Evolutionary conservation across 2,329 filamentous ascomycete species (phyloP), one percentile per base, ranked within the genome.

Genomic region (Thelonectria discophora): DNA sequence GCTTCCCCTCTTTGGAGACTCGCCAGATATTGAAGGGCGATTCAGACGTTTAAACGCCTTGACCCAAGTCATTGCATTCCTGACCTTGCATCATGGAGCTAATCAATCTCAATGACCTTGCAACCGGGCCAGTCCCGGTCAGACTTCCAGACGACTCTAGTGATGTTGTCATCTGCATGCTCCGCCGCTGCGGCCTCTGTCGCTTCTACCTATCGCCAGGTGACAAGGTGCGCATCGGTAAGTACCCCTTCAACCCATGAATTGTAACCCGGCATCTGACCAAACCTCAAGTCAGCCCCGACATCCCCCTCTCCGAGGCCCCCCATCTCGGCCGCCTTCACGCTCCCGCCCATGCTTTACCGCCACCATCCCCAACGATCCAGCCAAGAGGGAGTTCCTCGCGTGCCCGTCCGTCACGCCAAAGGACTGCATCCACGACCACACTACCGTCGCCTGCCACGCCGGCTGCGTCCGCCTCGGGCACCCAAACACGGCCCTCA

Each of bases 171-270:
- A 20, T 43, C 45, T 55, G 53, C 21, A 43, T 55, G 2, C 18
- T 32, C 43, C 53, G 43, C 18, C 53, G 53, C 24, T 55, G 53
- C 45, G 53, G 53, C 6, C 45, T 55, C 20, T 55, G 53, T 10
- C 53, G 53, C 13, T 49, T 55, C n/a, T 9, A 20, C 24, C 40
- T 48, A 13, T 15, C 10, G 30, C n/a, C 30, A 18, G 53, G 45
- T 34, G 53, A 55, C 18, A 30, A 32, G n/a, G 32, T 55, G 9
- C 27, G 39, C 37, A 45, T 42, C 3, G 43, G 53, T 55, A 17
- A n/a, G 43, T 30, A 39, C 18, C 42, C 17, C 17, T 24, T 32
- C 8, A 0, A 1, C 18, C 27, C n/a, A 1, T 8, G 6, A 21
- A 9, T 46, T 10, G 27, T 10, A 8, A 10, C 5, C 27, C 27